A percentile compares a stretch with the other conserved stretches of the same genome.
Evolutionary conservation across 164 flowering plant genomes (phyloP).

Genomic region (Brasenia schreberi): DNA sequence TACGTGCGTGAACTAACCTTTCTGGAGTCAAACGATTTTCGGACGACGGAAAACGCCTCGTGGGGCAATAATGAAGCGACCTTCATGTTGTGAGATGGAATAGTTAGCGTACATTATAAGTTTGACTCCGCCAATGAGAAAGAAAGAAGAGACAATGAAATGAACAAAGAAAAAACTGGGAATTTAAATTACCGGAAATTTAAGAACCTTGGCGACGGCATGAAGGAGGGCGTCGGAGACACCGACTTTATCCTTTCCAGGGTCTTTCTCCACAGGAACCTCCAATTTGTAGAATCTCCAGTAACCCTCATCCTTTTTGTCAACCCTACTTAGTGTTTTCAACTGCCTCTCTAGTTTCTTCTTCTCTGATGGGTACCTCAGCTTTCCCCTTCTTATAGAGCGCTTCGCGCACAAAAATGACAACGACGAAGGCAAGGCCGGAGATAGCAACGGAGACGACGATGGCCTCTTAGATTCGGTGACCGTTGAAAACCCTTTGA

Average conservation of each 20-base stretch:
- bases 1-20: slow-evolving; percentile 43
- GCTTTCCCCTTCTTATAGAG: slow-evolving; percentile 52
- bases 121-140: background rate
- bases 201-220: slow-evolving; percentile 68
- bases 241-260: slow-evolving; percentile 66
- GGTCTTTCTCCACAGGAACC: slow-evolving; percentile 60
- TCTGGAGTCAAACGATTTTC: slow-evolving; percentile 95
- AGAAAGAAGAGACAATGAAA: background rate
- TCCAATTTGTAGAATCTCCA: slow-evolving; percentile 81
- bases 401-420: slow-evolving; percentile 38
- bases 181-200: slow-evolving; percentile 65
- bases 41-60: slow-evolving; percentile 66
- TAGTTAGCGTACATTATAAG: no score
- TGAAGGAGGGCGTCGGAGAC: slow-evolving; percentile 55
- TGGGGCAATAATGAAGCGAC: slow-evolving; percentile 79
- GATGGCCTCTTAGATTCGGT: background rate
- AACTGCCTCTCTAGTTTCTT: slow-evolving; percentile 35
- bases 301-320: slow-evolving; percentile 46
- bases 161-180: background rate
- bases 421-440: slow-evolving; percentile 8
- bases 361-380: slow-evolving; percentile 93
- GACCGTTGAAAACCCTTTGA: background rate
- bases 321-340: slow-evolving; percentile 21
- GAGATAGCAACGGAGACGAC: background rate
- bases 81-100: slow-evolving; percentile 14